Percentiles rank a stretch among this genome's conserved stretches.
Conservation (phyloP, 2,329 filamentous ascomycete genomes). For the Karstenula rhodostoma region DNA sequence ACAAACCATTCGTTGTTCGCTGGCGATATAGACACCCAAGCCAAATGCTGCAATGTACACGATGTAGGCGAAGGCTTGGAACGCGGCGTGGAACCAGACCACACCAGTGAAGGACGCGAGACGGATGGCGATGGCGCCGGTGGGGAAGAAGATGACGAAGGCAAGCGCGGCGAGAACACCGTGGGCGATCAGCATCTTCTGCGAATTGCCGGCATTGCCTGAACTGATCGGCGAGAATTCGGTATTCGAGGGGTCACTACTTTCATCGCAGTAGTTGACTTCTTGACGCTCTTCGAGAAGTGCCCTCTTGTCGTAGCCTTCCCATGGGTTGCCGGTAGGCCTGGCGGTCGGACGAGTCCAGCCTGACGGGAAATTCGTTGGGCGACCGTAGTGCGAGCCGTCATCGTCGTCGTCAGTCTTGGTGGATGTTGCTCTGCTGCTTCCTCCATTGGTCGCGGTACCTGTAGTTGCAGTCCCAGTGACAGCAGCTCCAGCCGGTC, state of each 20-base stretch:
- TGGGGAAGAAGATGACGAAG: conserved; percentile 56
- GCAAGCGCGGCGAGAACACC: conserved; percentile 54
- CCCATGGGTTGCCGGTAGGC: conserved; percentile 19
- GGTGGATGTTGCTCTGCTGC: conserved; percentile 15
- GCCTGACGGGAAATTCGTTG: conserved; percentile 13
- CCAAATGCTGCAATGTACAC: conserved; percentile 60
- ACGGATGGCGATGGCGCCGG: conserved; percentile 54
- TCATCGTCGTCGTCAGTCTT: conserved; percentile 17
- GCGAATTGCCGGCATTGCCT: conserved; percentile 15
- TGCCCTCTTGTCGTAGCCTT: not conserved
- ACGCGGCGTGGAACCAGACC: conserved; percentile 54
- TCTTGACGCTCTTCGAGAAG: conserved; percentile 24
- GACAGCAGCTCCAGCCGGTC: conserved; percentile 27
- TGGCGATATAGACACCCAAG: conserved; percentile 60
- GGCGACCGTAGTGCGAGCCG: conserved; percentile 11
- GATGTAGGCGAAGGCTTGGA: conserved; percentile 60
- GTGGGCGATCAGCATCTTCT: conserved; percentile 53
- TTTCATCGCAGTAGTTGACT: conserved; percentile 43
- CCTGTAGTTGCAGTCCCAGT: conserved; percentile 1
- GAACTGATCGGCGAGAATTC: conserved; percentile 29
- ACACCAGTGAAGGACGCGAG: conserved; percentile 53
- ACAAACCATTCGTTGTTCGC: conserved; percentile 43
- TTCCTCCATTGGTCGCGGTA: conserved; percentile 6
- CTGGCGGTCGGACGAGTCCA: conserved; percentile 25
- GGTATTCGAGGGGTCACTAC: conserved; percentile 19